Base-by-base conservation (phyloP, 2,329 filamentous ascomycete genomes). In the Neonectria faginata region DNA sequence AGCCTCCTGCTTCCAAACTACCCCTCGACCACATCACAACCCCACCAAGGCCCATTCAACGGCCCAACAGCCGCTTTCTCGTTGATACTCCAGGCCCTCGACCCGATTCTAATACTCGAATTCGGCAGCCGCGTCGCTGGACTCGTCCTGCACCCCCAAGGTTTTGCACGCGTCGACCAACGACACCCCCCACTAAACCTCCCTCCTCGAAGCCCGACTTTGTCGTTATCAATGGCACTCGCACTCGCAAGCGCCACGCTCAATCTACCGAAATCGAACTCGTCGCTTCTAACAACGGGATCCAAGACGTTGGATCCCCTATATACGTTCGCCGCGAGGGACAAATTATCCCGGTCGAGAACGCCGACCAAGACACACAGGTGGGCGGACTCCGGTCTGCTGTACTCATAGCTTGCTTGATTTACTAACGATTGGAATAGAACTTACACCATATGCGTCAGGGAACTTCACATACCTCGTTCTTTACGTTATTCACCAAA, bases 201-300 rank as follows among this genome's bases (percentile, higher is more conserved):
- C 44, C 44, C 58, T 16, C 36, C 42, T 7, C 39, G 27, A 27
- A 67, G 39, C 44, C 65, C 22, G 56, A 56, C 9, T 57, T 66
- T 44, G 57, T 68, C 47, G 57, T 62, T 45, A 70, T 73, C 71
- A 69, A 77, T 77, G 76, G 74, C 65, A 71, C 50, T 64, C 62
- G 63, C 53, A 73, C 72, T 54, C 73, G 66, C 67, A 77, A 78
- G 62, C 74, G 76, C 60, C 69, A 57, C 58, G 74, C 76, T 57
- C 52, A 76, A 68, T 66, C 74, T 55, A 64, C 70, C 44, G 77
- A 78, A 69, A 65, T 75, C 55, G 75, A 77, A 61, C 67, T 78
- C 60, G 67, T 76, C 68, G 73, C 69, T 58, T 65, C 72, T 33
- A 39, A 67, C 39, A 67, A 69, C 61, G 62, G 63, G 41, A 64